Conservation (phyloP, 2,329 filamentous ascomycete species). For the Diplodia seriata region DNA sequence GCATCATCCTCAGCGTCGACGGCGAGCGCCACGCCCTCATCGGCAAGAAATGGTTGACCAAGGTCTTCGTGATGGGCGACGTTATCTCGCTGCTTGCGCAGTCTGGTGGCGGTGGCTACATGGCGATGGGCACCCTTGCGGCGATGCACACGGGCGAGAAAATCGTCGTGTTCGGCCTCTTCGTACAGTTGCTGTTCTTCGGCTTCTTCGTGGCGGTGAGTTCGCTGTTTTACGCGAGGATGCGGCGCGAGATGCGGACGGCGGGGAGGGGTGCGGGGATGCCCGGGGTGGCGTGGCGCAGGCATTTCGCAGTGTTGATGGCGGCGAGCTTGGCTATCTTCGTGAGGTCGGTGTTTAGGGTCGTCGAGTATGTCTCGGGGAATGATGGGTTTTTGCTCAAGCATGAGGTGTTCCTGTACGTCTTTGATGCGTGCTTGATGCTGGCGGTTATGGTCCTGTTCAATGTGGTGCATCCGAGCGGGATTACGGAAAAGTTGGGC, state of each 20-base stretch:
- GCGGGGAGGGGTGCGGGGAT: too few relatives aligned
- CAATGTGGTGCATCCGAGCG: constrained; percentile 41
- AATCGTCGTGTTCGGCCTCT: constrained; percentile 58
- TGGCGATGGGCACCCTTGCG: background rate
- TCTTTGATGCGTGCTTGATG: constrained; percentile 52
- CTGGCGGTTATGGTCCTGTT: constrained; percentile 50
- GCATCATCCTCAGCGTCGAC: constrained; percentile 46
- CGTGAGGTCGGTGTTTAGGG: constrained; percentile 55
- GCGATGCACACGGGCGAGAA: constrained; percentile 43
- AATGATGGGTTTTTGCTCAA: constrained; percentile 52
- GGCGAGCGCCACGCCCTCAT: constrained; percentile 49
- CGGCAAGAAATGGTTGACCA: constrained; percentile 47
- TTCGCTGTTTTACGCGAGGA: constrained; percentile 55
- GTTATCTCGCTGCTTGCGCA: constrained; percentile 47
- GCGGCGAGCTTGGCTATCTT: too few relatives aligned
- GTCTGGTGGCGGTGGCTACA: constrained; percentile 17
- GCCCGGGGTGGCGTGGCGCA: too few relatives aligned
- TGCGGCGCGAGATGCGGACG: too few relatives aligned
- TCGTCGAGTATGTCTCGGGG: constrained; percentile 58
- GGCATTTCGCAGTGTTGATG: too few relatives aligned
- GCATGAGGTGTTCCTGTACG: constrained; percentile 56
- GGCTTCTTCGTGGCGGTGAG: constrained; percentile 56
- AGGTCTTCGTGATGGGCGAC: constrained; percentile 52
- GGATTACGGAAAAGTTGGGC: background rate
- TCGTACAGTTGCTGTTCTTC: constrained; percentile 60